Percentiles rank a stretch among this genome's conserved stretches.
phyloP scores from a whole-genome alignment of 2,329 filamentous ascomycete genomes.

The Penicillium sp. region DNA sequence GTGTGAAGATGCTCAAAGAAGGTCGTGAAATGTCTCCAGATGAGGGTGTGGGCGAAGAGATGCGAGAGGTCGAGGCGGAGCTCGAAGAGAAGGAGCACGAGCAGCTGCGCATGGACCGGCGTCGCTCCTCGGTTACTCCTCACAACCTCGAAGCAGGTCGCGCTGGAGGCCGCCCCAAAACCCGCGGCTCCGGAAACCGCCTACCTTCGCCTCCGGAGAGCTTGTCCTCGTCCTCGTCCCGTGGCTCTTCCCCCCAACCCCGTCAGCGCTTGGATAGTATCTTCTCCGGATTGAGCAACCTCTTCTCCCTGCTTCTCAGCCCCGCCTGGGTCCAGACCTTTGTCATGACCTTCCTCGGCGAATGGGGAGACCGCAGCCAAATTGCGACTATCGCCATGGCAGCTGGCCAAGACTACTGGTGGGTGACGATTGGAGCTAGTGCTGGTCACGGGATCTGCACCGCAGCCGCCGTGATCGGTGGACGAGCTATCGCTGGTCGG shows the following conservation, averaged over 20 bases:
- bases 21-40: slow-evolving; percentile 80
- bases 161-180: slow-evolving; percentile 52
- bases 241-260: slow-evolving; percentile 48
- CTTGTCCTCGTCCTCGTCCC: slow-evolving; percentile 64
- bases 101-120: slow-evolving; percentile 56
- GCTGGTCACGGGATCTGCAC: slow-evolving; percentile 84
- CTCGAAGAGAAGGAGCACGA: slow-evolving; percentile 84
- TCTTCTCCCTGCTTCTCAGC: slow-evolving; percentile 77
- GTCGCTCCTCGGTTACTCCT: slow-evolving; percentile 61
- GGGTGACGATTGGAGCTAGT: slow-evolving; percentile 84
- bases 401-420: slow-evolving; percentile 96
- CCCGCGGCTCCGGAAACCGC: slow-evolving; percentile 60
- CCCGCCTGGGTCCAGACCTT: slow-evolving; percentile 99
- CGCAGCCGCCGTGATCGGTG: slow-evolving; percentile 80
- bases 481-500: slow-evolving; percentile 79
- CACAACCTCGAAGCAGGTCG: slow-evolving; percentile 75
- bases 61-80: slow-evolving; percentile 93
- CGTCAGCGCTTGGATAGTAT: slow-evolving; percentile 38
- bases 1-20: slow-evolving; percentile 72
- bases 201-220: slow-evolving; percentile 73
- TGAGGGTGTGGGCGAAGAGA: slow-evolving; percentile 89
- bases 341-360: slow-evolving; percentile 95
- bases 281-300: slow-evolving; percentile 66
- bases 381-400: slow-evolving; percentile 99
- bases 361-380: slow-evolving; percentile 96